Conservation (phyloP, 768 basidiomycete genomes). For the Termitomyces sp. region DNA sequence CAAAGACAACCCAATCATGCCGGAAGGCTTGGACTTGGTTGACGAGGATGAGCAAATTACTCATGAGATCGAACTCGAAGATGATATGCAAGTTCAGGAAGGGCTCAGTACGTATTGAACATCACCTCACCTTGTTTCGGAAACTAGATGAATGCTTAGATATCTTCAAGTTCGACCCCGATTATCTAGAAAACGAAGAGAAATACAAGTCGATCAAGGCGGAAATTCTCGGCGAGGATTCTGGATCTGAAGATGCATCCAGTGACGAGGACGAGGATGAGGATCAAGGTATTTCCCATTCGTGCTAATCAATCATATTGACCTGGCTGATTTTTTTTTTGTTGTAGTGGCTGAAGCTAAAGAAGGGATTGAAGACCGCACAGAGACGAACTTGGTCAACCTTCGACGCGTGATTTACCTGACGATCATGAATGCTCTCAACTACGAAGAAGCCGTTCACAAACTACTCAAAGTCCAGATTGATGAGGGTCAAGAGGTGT, state of each 20-base stretch:
- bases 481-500: slow-evolving; percentile 89
- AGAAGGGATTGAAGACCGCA: slow-evolving; percentile 89
- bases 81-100: slow-evolving; percentile 91
- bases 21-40: slow-evolving; percentile 93
- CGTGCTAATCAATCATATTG: background rate
- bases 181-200: slow-evolving; percentile 87
- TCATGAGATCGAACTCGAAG: slow-evolving; percentile 87
- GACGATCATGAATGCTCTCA: slow-evolving; percentile 98
- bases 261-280: slow-evolving; percentile 58
- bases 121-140: background rate
- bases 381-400: slow-evolving; percentile 94
- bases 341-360: slow-evolving; percentile 63
- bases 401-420: slow-evolving; percentile 90
- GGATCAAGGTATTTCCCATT: slow-evolving; percentile 29
- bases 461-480: slow-evolving; percentile 93
- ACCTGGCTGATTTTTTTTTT: background rate
- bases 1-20: slow-evolving; percentile 95
- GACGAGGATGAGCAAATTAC: slow-evolving; percentile 99
- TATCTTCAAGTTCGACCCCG: slow-evolving; percentile 91
- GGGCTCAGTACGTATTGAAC: slow-evolving; percentile 68
- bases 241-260: slow-evolving; percentile 53
- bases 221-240: slow-evolving; percentile 91
- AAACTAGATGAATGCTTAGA: slow-evolving; percentile 38
- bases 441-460: slow-evolving; percentile 98
- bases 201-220: slow-evolving; percentile 87